A percentile compares a stretch with the other conserved stretches of the same genome.
These are phyloP conservation scores for Nakazawaea molendinolei DNA, from an alignment of 805 yeast species.

Conservation along the genomic window DNA sequence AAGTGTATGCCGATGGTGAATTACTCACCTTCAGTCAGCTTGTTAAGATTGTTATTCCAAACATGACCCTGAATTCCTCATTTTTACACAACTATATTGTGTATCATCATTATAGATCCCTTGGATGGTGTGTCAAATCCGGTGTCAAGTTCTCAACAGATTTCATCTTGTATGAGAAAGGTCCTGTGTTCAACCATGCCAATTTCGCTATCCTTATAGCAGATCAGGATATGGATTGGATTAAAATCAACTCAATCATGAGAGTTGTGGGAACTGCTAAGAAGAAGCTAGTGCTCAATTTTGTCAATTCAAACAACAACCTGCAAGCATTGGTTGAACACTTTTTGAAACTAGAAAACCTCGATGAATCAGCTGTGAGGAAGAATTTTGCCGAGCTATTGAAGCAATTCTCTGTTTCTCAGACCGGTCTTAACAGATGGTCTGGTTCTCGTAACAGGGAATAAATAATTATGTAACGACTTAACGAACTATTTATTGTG, in stretches of 20 bases:
- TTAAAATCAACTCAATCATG: conserved; percentile 61
- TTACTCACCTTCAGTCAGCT: conserved; percentile 10
- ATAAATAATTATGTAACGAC: conserved; percentile 30
- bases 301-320: conserved; percentile 43
- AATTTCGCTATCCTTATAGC: conserved; percentile 65
- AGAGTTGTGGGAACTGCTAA: conserved; percentile 86
- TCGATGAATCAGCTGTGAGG: conserved; percentile 12
- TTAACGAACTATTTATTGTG: too few species aligned
- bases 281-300: conserved; percentile 66
- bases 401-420: conserved; percentile 46
- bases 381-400: conserved; percentile 26
- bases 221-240: conserved; percentile 31
- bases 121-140: conserved; percentile 91
- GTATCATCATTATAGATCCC: conserved; percentile 80
- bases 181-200: conserved; percentile 95
- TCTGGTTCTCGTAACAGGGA: conserved; percentile 80
- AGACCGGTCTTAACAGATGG: conserved; percentile 75
- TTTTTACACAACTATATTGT: conserved; percentile 47
- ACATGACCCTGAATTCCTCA: conserved; percentile 9
- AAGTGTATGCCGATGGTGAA: conserved; percentile 36
- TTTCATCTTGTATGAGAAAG: conserved; percentile 72
- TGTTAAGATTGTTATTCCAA: conserved; percentile 3
- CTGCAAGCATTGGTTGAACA: conserved; percentile 12
- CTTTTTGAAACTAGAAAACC: conserved; percentile 10
- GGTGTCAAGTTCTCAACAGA: conserved; percentile 94